A percentile compares a stretch with the other conserved stretches of the same genome.
These are phyloP conservation scores for Lepidium africanum DNA, from an alignment of 345 rosid genomes.

Conservation along the genomic window DNA sequence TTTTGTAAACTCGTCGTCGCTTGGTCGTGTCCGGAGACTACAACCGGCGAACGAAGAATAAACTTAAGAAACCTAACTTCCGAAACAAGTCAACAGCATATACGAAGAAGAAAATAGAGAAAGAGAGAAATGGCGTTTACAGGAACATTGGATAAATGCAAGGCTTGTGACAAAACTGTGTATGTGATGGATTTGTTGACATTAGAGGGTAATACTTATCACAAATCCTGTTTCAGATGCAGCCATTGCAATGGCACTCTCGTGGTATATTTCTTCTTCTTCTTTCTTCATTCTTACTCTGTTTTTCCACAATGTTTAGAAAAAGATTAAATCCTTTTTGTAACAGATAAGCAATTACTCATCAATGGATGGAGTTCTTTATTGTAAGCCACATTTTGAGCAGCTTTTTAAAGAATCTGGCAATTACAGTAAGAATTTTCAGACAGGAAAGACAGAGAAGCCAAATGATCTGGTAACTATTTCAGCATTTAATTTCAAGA, in stretches of 20 bases:
- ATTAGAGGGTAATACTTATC: conserved; percentile 85
- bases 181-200: conserved; percentile 79
- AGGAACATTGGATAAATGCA: conserved; percentile 97
- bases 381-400: conserved; percentile 90
- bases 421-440: conserved; percentile 67
- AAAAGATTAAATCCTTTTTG: background rate
- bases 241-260: conserved; percentile 94
- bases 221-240: conserved; percentile 87
- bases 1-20: conserved; percentile 10
- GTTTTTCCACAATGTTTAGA: background rate
- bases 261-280: conserved; percentile 39
- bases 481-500: background rate
- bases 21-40: conserved; percentile 16
- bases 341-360: conserved; percentile 88
- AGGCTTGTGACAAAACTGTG: conserved; percentile 92
- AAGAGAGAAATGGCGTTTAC: conserved; percentile 59
- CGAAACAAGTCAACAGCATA: background rate
- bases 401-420: conserved; percentile 98
- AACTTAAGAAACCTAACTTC: background rate
- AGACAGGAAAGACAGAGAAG: conserved; percentile 48
- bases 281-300: background rate
- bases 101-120: background rate
- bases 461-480: conserved; percentile 44
- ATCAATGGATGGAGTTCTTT: conserved; percentile 96
- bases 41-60: conserved; percentile 3